Evolutionary conservation across 345 rosid genomes (phyloP), one percentile per base, ranked within the genome.

Genomic region (Isatis tinctoria): DNA sequence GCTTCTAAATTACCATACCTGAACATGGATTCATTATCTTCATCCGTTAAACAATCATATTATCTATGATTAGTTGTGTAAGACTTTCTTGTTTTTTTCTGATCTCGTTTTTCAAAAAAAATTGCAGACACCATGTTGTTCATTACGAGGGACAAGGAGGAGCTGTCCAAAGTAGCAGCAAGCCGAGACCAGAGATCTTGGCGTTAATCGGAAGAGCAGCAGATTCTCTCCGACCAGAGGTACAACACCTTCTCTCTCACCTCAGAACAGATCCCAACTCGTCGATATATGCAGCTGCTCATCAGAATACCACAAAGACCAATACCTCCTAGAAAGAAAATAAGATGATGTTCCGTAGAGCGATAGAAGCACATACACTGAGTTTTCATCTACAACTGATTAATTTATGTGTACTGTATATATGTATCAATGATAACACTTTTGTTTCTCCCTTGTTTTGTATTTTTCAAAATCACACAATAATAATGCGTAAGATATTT

Each of bases 111-210:
- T 36, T 5, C 24, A 22, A 27, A 71, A 60, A 60, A 10, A 56
- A 62, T 30, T 44, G 60, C 87, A 92, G 99, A 60, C 97, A 92
- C 81, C 97, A 96, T 51, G 82, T 88, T 5, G 78, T 96, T 83
- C 98, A 96, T 77, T 96, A 86, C 18, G 98, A 92, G 83, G 99
- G 95, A 41, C 95, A 92, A 65, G 97, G 93, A 60, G 97, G 96
- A 60, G 96, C 97, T 11, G 97, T 96, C 12, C 98, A 96, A 81
- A 65, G 85, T 30, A 88, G 76, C 84, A 92, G 97, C 93, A 92
- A 87, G 78, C 95, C 96, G 20, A 79, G 94, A 73, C 81, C 87
- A 1, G 96, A 92, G 67, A 85, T 92, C 39, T 85, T 96, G 77
- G 86, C 70, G 16, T 84, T 92, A 35, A 80, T 81, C 30, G 90